Conservation (phyloP, 768 basidiomycete species). For the Galerina sulciceps region DNA sequence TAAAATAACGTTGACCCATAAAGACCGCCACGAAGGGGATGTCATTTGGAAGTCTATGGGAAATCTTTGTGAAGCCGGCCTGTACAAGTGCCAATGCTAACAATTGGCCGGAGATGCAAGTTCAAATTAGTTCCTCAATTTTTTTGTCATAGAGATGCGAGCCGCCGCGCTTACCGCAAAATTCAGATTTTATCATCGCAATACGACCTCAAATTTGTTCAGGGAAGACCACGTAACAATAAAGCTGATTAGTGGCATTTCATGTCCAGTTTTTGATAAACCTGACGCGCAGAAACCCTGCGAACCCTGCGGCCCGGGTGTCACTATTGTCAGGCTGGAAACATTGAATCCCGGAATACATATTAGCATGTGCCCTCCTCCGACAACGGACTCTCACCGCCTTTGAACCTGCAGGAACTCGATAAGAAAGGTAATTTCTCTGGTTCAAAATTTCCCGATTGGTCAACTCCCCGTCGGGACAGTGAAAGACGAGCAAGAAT, state of each 20-base stretch:
- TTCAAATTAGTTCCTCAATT: neutral
- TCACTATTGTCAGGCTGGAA: too few species aligned
- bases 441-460: constrained; percentile 1
- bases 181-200: neutral
- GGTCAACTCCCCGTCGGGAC: neutral
- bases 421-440: neutral
- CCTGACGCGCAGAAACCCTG: neutral
- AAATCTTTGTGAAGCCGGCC: too few species aligned
- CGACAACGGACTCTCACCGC: neutral
- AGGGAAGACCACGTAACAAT: constrained; percentile 3
- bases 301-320: neutral
- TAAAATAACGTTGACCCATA: too few species aligned
- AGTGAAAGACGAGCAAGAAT: neutral
- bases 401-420: neutral
- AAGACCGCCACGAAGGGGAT: too few species aligned
- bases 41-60: too few species aligned
- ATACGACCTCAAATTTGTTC: neutral
- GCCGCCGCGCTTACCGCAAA: neutral
- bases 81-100: neutral
- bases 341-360: neutral
- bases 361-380: constrained; percentile 1
- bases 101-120: neutral
- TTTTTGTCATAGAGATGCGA: constrained; percentile 2
- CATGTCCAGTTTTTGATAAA: constrained; percentile 1
- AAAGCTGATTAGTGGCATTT: constrained; percentile 5